phyloP scores from a whole-genome alignment of 228 moss, liverwort and hornwort species.

The Sphagnum magellanicum region DNA sequence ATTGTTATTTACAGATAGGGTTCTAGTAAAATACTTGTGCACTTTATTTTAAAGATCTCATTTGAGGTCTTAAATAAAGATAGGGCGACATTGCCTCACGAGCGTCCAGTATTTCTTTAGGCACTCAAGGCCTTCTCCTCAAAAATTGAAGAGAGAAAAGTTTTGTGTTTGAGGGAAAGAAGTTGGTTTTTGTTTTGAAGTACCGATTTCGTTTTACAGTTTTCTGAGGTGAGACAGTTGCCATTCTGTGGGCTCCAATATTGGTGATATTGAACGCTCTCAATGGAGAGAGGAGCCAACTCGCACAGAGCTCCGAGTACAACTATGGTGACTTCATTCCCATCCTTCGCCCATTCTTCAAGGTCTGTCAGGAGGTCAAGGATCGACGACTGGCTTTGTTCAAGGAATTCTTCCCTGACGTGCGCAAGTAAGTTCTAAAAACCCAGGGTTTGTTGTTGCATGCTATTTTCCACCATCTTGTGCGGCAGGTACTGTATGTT shows the following conservation, averaged over 20 bases:
- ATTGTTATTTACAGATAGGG: too few relatives aligned
- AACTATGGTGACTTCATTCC: conserved; percentile 88
- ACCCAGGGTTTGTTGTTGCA: conserved; percentile 15
- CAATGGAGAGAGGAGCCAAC: conserved; percentile 66
- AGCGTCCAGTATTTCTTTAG: too few relatives aligned
- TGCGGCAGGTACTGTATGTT: conserved; percentile 57
- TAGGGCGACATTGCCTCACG: too few relatives aligned
- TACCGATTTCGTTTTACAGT: too few relatives aligned
- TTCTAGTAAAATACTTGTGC: too few relatives aligned
- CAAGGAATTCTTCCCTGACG: conserved; percentile 60
- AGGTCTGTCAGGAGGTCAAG: conserved; percentile 64
- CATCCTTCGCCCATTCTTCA: conserved; percentile 63
- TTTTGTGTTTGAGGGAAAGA: too few relatives aligned
- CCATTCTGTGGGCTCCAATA: conserved; percentile 17
- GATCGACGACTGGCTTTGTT: conserved; percentile 68
- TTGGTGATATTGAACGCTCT: conserved; percentile 58
- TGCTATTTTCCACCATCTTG: conserved; percentile 80
- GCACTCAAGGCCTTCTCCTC: too few relatives aligned
- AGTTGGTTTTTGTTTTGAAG: too few relatives aligned
- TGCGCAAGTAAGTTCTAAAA: conserved; percentile 51
- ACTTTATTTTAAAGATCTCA: too few relatives aligned
- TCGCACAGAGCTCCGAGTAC: conserved; percentile 79
- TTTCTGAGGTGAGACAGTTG: too few relatives aligned
- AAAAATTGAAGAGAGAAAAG: too few relatives aligned
- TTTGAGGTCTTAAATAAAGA: too few relatives aligned